Percentiles rank a stretch among this genome's conserved stretches.
Conservation (phyloP, 441 rosid genomes). For the Pelargonium myrrhifolium region DNA sequence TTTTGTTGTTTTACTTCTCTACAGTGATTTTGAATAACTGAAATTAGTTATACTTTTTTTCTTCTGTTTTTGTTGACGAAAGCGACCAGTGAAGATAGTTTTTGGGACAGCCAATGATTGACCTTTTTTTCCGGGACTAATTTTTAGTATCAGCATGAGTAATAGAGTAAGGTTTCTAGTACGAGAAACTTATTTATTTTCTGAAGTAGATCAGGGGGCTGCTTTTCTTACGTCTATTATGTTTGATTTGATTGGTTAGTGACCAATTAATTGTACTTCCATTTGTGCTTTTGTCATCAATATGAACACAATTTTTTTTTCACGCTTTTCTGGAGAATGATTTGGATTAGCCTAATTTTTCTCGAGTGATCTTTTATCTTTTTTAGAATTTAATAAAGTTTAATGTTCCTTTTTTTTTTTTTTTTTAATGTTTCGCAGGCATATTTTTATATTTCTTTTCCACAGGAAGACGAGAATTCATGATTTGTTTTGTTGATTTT, state of each 20-base stretch:
- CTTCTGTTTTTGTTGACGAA: background rate
- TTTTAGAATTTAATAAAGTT: too few relatives aligned
- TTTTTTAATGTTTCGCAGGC: too few relatives aligned
- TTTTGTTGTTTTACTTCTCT: slow-evolving; percentile 11
- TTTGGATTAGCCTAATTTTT: too few relatives aligned
- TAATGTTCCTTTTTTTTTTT: too few relatives aligned
- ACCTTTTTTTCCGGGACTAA: slow-evolving; percentile 15
- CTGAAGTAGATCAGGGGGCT: background rate
- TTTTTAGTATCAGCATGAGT: slow-evolving; percentile 20
- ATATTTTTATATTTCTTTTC: too few relatives aligned
- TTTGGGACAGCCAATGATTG: slow-evolving; percentile 21
- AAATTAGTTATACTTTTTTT: background rate
- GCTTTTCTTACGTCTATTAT: background rate
- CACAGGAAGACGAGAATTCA: too few relatives aligned
- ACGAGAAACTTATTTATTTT: too few relatives aligned
- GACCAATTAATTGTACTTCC: background rate
- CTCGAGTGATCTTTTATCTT: too few relatives aligned
- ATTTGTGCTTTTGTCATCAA: background rate
- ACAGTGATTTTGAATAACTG: slow-evolving; percentile 16
- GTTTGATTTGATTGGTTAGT: background rate
- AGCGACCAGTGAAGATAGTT: slow-evolving; percentile 27
- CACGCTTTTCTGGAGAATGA: background rate
- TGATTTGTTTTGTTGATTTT: too few relatives aligned
- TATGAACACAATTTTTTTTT: slow-evolving; percentile 4
- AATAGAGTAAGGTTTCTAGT: too few relatives aligned